Evolutionary conservation across 176 grass and related monocot genomes (phyloP), one percentile per base, ranked within the genome.

Genomic region (Carex kokanica): DNA sequence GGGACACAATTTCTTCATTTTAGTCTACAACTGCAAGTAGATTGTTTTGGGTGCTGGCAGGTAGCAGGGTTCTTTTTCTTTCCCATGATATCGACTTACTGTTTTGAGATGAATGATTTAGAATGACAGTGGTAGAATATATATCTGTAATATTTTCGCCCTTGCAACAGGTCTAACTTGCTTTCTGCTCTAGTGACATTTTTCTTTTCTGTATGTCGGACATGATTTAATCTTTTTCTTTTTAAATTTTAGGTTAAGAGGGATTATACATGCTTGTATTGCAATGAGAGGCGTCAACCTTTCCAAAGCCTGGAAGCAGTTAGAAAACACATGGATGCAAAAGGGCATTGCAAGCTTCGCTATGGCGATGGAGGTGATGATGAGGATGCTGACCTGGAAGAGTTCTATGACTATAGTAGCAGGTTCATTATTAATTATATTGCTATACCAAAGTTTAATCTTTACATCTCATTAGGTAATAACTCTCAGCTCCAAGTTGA

Each of bases 361-460:
- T 99, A 93, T 60, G 96, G 96, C 84, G 93, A 99, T 90, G 96
- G 91, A 67, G 96, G 88, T 74, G 93, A 93, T 51, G 96, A 95
- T 78, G 96, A 99, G 79, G 96, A 99, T 92, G 91, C 75, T 70
- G 93, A 99, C 78, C 88, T 95, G 27, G 96, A 99, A 86, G 96
- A 99, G 41, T 99, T 99, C 59, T 99, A 95, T 53, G 96, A 95
- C 82, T 99, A 95, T 63, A 93, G 91, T 82, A 89, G 93, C 91
- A 99, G 93, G 96, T 98, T 74, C 20, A 18, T 86, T 81, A 62
- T 10, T 20, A 8, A 17, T 54, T 74, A 5, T 55, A 31, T 77
- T 56, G 20, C 14, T 77, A 31, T 29, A 55, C 2, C 7, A 29
- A 77, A 55, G 3, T 78, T 78, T 32, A 29, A 78, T 56, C 73